Evolutionary conservation across 2,329 filamentous ascomycete genomes (phyloP), one percentile per base, ranked within the genome.

Genomic region (Fragosphaeria purpurea): DNA sequence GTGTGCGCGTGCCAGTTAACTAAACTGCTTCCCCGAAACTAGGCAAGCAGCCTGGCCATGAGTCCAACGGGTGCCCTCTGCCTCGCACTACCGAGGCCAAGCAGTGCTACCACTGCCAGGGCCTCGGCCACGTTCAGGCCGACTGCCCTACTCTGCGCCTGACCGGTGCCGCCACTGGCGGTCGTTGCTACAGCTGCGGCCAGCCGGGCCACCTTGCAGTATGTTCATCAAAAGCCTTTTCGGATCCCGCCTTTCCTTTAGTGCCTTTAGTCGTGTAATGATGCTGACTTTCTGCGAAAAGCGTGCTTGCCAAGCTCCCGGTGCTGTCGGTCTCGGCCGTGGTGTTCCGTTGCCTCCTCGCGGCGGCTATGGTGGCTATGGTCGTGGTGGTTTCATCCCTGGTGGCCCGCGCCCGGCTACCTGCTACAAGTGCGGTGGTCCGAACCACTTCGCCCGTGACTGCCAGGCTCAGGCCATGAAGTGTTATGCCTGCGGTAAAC

Each of bases 81-180:
- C 93, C 93, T 64, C 86, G 93, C 70, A 96, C 91, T 55, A 96
- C 93, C 58, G 93, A 98, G 74, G 89, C 89, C 48, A 98, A 98
- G 83, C 93, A 98, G 78, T 98, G 93, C 82, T 98, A 98, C 70
- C 93, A 97, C 75, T 98, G 93, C 79, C 93, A 97, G 76, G 93
- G 93, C 53, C 81, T 97, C 55, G 93, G 93, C 59, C 93, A 98
- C 68, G 93, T 98, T 63, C 93, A 98, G 76, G 93, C 93, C 60
- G 93, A 98, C 70, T 98, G 93, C 80, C 93, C 93, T 63, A 97
- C 93, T 56, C 81, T 98, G 58, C 88, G 93, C 61, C 72, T 98
- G 68, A 95, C 83, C 69, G 90, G 86, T 59, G 85, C 84, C 61
- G 80, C 83, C 56, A 83, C 84, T 54, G 83, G 85, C 66, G 88